Conservation (phyloP, 176 grass and related monocot species). For the Alloteropsis semialata region DNA sequence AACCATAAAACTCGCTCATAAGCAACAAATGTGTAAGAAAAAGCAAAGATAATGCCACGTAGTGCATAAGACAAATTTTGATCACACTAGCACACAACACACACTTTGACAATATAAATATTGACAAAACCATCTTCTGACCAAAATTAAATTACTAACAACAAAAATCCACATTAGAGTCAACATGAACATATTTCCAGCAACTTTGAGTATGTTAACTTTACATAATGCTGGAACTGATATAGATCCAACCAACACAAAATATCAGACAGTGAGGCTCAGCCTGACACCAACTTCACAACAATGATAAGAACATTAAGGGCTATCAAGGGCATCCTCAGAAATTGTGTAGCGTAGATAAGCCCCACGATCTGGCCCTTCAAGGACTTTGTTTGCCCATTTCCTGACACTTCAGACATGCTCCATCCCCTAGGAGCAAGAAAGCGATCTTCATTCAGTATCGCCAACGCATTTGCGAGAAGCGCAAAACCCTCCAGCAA, state of each 20-base stretch:
- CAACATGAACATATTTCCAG: neutral
- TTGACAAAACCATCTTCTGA: neutral
- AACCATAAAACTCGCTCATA: neutral
- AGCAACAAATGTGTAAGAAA: neutral
- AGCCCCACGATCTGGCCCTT: slow-evolving; percentile 85
- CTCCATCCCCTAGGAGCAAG: slow-evolving; percentile 78
- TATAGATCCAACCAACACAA: slow-evolving; percentile 11
- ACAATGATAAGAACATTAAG: slow-evolving; percentile 80
- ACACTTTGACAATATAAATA: neutral
- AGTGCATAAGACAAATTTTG: neutral
- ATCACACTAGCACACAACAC: neutral
- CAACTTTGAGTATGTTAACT: slow-evolving; percentile 28
- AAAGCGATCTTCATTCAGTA: slow-evolving; percentile 81
- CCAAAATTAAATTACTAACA: slow-evolving; percentile 13
- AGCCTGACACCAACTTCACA: slow-evolving; percentile 78
- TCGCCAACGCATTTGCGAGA: slow-evolving; percentile 72
- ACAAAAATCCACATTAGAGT: neutral
- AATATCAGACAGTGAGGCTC: slow-evolving; percentile 15
- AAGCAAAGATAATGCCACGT: neutral
- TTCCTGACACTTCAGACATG: slow-evolving; percentile 79
- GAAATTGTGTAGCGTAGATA: slow-evolving; percentile 70
- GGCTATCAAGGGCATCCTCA: slow-evolving; percentile 75
- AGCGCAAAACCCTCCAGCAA: slow-evolving; percentile 74
- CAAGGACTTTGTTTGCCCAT: slow-evolving; percentile 58
- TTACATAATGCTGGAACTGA: slow-evolving; percentile 25